Evolutionary conservation across 163 green algal genomes (phyloP), one percentile per base, ranked within the genome.

Genomic region (Smithsoniella earleae): DNA sequence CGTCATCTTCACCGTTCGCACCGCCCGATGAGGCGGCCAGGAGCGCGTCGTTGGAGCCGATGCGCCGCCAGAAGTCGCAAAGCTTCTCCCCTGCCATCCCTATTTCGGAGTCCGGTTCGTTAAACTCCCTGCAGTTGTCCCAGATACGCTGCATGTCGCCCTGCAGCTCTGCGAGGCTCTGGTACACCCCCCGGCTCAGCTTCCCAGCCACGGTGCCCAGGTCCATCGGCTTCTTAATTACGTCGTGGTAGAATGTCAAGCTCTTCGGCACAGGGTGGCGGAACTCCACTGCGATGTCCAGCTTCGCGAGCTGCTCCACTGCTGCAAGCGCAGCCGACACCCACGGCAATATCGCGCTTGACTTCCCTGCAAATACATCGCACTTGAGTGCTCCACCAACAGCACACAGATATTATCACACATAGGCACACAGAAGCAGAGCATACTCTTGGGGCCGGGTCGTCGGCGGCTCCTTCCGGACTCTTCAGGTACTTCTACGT

Each of bases 151-250:
- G 44, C 34, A 86, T 65, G 58, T 86, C 78, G 0, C 52, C 76
- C 31, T 72, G 38, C 30, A 83, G 66, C 62, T 81, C 80, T 3
- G 37, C 27, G 5, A 76, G 58, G 6, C 72, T 52, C 38, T 76
- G n/a, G 66, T 83, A 79, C 2, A 6, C 8, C 3, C 75, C 46
- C 6, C 30, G 30, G 27, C 75, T 34, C 13, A 88, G 75, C 27
- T 79, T 80, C 28, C 73, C 33, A 16, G 64, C 75, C 55, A 88
- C 73, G 0, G 82, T 86, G 55, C 77, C 66, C 52, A 88, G 62
- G 66, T 88, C 82, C 82, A 88, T 86, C 36, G 82, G 82, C 3
- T 77, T 77, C 49, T 81, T 81, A 2, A 88, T 75, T 28, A 85
- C 66, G 8, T 82, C 66, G 27, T 80, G 75, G 77, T 87, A 86